Conservation (phyloP, 129 eudicot species). For the sunflower (Helianthus annuus) region HanXRQr2.0-SUNRISE NC_035445.2:93631325-93631824, state of each 20-base stretch:
- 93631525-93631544: conserved; percentile 18
- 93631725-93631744: too few relatives aligned
- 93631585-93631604: background rate
- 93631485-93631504: conserved; percentile 1
- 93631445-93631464: conserved; percentile 33
- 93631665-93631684: too few relatives aligned
- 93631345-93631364: background rate
- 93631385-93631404: conserved; percentile 34
- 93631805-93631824: too few relatives aligned
- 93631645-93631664: conserved; percentile 23
- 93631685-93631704: too few relatives aligned
- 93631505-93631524: conserved; percentile 11
- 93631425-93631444: conserved; percentile 42
- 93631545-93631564: background rate
- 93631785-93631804: too few relatives aligned
- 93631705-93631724: too few relatives aligned
- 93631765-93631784: too few relatives aligned
- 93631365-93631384: conserved; percentile 17
- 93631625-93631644: conserved; percentile 33
- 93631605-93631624: conserved; percentile 5
- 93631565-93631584: conserved; percentile 24
- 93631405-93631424: conserved; percentile 38
- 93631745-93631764: too few relatives aligned
- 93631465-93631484: background rate
- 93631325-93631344: conserved; percentile 47